phyloP scores from a whole-genome alignment of 2,329 filamentous ascomycete genomes.

The Dactylellina sp. region DNA sequence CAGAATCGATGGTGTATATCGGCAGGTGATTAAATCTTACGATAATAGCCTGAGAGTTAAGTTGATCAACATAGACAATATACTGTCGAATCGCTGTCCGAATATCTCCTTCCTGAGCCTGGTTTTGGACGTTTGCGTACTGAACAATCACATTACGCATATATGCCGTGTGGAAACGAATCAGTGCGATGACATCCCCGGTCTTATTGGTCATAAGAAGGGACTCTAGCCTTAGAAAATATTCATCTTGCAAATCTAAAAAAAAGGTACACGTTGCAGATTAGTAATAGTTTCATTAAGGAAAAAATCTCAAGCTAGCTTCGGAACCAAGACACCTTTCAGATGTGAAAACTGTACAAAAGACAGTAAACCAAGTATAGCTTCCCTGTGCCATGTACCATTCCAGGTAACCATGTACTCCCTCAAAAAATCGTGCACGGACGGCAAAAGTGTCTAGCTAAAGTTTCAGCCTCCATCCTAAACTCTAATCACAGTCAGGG shows the following conservation, averaged over 20 bases:
- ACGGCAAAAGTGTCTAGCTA: slow-evolving; percentile 61
- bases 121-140: slow-evolving; percentile 32
- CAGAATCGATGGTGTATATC: neutral
- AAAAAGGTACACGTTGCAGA: slow-evolving; percentile 4
- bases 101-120: slow-evolving; percentile 48
- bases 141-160: slow-evolving; percentile 66
- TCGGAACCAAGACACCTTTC: slow-evolving; percentile 65
- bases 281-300: slow-evolving; percentile 3
- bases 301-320: neutral
- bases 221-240: slow-evolving; percentile 69
- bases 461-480: neutral
- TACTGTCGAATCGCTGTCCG: slow-evolving; percentile 54
- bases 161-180: slow-evolving; percentile 76
- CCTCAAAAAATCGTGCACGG: slow-evolving; percentile 67
- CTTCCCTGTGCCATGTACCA: slow-evolving; percentile 69
- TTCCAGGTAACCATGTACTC: slow-evolving; percentile 74
- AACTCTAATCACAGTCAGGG: neutral
- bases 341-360: slow-evolving; percentile 71
- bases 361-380: slow-evolving; percentile 71
- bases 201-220: slow-evolving; percentile 67
- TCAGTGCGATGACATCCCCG: slow-evolving; percentile 71
- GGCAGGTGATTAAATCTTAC: neutral
- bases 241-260: slow-evolving; percentile 68
- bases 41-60: slow-evolving; percentile 36
- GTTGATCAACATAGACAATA: slow-evolving; percentile 57